phyloP scores from a whole-genome alignment of 805 yeast genomes.

The Dipodascus geniculatus region DNA sequence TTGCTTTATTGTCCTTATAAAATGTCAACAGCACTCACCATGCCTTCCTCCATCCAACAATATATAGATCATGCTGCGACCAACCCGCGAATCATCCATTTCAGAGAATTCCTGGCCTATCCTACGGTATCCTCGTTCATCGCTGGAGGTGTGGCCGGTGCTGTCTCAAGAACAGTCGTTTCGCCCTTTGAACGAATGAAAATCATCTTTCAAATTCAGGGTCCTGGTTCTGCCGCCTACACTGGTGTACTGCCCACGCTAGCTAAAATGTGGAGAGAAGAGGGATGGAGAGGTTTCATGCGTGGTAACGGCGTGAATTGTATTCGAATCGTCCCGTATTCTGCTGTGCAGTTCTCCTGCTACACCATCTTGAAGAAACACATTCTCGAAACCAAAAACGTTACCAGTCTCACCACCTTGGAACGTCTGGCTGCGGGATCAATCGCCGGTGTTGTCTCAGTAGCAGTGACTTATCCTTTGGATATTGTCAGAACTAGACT shows the following conservation, averaged over 20 bases:
- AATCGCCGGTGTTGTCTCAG: constrained; percentile 69
- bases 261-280: constrained; percentile 69
- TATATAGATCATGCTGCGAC: neutral
- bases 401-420: constrained; percentile 28
- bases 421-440: constrained; percentile 71
- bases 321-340: constrained; percentile 80
- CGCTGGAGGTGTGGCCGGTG: constrained; percentile 97
- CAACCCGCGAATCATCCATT: neutral
- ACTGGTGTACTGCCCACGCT: constrained; percentile 71
- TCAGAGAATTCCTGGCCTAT: constrained; percentile 2
- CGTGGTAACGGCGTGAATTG: constrained; percentile 90
- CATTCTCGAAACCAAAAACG: constrained; percentile 19
- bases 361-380: constrained; percentile 48
- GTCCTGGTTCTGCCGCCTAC: constrained; percentile 34
- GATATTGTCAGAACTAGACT: constrained; percentile 85
- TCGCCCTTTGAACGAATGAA: constrained; percentile 94
- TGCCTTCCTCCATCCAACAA: neutral
- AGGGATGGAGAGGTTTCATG: constrained; percentile 82
- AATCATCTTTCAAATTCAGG: constrained; percentile 83
- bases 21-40: neutral
- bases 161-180: constrained; percentile 82
- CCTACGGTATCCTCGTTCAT: constrained; percentile 61
- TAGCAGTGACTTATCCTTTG: constrained; percentile 78
- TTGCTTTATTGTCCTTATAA: neutral
- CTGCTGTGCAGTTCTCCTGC: constrained; percentile 86